Evolutionary conservation across 306 rosid genomes (phyloP), one percentile per base, ranked within the genome.

Genomic region (Gastrolobium bilobum): DNA sequence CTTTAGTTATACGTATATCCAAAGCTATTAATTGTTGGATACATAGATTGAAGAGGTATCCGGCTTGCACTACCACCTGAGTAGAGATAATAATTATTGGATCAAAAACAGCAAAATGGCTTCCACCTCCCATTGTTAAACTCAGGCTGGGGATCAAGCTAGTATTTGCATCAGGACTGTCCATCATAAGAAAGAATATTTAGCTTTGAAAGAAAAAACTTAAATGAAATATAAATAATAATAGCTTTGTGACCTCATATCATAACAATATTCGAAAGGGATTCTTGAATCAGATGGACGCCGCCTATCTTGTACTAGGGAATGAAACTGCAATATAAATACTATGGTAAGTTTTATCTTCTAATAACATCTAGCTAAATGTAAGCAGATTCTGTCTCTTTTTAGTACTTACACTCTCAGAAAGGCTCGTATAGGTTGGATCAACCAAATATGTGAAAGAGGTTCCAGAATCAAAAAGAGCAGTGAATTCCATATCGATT

Each of bases 401-500:
- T 82, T 50, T 65, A 52, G 78, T 62, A 81, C 99, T 91, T 87
- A 92, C 99, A 68, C 89, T 90, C 73, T 81, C 72, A 62, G 92
- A 79, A 75, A 94, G 86, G 71, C 72, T 88, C 38, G 84, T 67
- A 83, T 91, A 92, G 63, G 80, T 72, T 76, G 99, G 97, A 70
- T 92, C 97, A 76, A 83, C 87, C 90, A 94, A 77, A 84, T 92
- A 92, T 29, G 97, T 91, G 78, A 94, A 94, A 66, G 97, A 94
- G 79, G 99, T 92, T 66, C 99, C 97, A 48, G 97, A 89, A 82
- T 94, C 97, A 81, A 94, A 92, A 77, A 94, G 94, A 6, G 95
- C 95, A 29, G 89, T 77, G 57, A 89, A 86, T 75, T 91, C 95
- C 66, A 39, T 84, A 31, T 92, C 93, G 63, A 92, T 76, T 65